Base-by-base conservation (phyloP, 495 filamentous ascomycete species). In the Penicillium paxilli region DNA sequence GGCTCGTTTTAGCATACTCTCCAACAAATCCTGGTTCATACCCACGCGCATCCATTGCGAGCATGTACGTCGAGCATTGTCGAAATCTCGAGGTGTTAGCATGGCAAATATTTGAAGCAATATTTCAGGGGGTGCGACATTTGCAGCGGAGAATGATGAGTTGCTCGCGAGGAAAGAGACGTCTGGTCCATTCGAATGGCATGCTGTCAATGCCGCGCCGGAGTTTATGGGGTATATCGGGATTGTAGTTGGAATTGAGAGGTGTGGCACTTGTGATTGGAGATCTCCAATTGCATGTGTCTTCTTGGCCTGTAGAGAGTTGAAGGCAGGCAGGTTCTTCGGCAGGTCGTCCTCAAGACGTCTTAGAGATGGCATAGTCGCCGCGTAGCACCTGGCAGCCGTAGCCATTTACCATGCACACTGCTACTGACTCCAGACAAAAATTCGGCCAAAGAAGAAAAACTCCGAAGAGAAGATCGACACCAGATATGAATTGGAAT, bases 51-150 rank as follows among this genome's bases (percentile, higher is more conserved):
- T 83, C 88, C 87, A 91, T 44, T 72, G 72, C 42, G 78, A 80
- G 57, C 88, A 90, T 8, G 81, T 80, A 47, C 83, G 80, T 42
- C 87, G 76, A 11, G 87, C 85, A 55, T 82, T 76, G 59, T 90
- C 77, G 60, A 90, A 89, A 58, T 87, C 84, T 5, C 71, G 51
- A 0, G 87, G 85, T 10, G 68, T 64, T 5, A 89, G 69, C 55
- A 80, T 70, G 9, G 50, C 52, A 52, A 81, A 84, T 4, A 90
- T 82, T 4, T 82, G 72, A 35, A 86, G 76, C 0, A 90, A 24
- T 23, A 89, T 78, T 63, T 91, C 88, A 2, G 72, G 66, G 1
- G 88, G 88, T 7, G 86, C 57, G 21, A 54, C 49, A 52, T 74
- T 73, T n/a, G 70, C 72, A 12, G 68, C 56, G 1, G 71, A 56